Evolutionary conservation across 23 red algal species (phyloP).

Genomic region (Gracilaria vermiculophylla): DNA sequence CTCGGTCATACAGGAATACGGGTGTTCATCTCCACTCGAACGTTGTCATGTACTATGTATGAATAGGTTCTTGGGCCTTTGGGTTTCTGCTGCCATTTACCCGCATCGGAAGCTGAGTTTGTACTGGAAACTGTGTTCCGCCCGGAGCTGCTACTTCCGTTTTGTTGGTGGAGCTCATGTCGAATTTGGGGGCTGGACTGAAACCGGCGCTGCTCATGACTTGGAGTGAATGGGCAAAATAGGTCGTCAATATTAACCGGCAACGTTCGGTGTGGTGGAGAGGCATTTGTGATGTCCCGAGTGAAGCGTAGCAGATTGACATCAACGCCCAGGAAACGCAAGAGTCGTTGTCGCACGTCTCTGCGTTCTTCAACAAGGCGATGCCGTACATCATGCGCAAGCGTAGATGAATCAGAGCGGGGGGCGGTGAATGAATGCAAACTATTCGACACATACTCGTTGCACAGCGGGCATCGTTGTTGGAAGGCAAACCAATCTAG

Average conservation of each 20-base stretch:
- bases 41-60: constrained; percentile 68
- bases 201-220: not conserved
- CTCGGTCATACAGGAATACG: constrained; percentile 32
- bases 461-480: constrained; percentile 69
- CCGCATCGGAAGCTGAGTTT: not conserved
- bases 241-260: not conserved
- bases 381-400: not conserved
- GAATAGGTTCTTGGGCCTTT: constrained; percentile 53
- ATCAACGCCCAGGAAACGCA: not conserved
- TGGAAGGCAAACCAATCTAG: constrained; percentile 63
- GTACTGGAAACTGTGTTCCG: not conserved
- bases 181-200: not conserved
- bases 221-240: not conserved
- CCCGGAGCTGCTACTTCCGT: not conserved
- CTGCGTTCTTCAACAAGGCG: not conserved
- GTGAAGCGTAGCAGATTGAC: not conserved
- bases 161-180: not conserved
- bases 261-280: not conserved
- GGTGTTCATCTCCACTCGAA: constrained; percentile 64
- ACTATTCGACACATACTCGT: constrained; percentile 26
- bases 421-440: not conserved
- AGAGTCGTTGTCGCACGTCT: not conserved
- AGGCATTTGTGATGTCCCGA: not conserved
- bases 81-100: constrained; percentile 4
- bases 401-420: not conserved